Percentiles rank a stretch among this genome's conserved stretches.
Conservation (phyloP, 495 filamentous ascomycete species). For the Aspergillus bridgeri region DNA sequence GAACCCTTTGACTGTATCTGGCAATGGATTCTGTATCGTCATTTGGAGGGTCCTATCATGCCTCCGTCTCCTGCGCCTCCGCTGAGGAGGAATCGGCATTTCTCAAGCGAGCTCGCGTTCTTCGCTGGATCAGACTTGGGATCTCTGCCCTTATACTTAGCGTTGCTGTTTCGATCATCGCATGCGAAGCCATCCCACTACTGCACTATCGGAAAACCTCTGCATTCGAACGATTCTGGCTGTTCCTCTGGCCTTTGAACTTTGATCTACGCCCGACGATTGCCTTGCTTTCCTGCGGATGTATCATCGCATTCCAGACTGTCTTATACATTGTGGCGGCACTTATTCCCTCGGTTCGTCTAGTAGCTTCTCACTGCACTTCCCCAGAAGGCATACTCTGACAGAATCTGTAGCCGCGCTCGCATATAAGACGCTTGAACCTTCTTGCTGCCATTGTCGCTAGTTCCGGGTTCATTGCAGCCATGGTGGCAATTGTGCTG, state of each 20-base stretch:
- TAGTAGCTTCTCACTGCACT: not conserved
- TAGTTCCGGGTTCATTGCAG: conserved; percentile 35
- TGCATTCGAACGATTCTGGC: conserved; percentile 30
- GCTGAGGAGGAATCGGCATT: conserved; percentile 38
- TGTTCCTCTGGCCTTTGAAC: conserved; percentile 50
- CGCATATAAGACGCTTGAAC: conserved; percentile 38
- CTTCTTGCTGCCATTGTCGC: conserved; percentile 33
- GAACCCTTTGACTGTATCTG: conserved; percentile 5
- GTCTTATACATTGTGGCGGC: conserved; percentile 40
- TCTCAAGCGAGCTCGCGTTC: conserved; percentile 31
- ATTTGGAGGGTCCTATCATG: conserved; percentile 25
- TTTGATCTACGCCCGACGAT: conserved; percentile 46
- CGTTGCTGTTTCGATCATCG: conserved; percentile 36
- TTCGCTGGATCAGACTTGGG: conserved; percentile 38
- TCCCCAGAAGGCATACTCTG: not conserved
- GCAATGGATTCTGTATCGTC: conserved; percentile 30
- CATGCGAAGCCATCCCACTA: conserved; percentile 40
- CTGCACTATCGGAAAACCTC: conserved; percentile 39
- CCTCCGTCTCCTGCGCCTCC: conserved; percentile 24
- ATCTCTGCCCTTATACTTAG: conserved; percentile 33
- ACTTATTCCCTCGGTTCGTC: conserved; percentile 44
- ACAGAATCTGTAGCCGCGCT: conserved; percentile 27
- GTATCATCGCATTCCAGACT: conserved; percentile 36
- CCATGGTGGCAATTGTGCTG: conserved; percentile 41
- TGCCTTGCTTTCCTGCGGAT: conserved; percentile 42